Evolutionary conservation across 176 grass and related monocot genomes (phyloP).

Genomic region (Avena eriantha): DNA sequence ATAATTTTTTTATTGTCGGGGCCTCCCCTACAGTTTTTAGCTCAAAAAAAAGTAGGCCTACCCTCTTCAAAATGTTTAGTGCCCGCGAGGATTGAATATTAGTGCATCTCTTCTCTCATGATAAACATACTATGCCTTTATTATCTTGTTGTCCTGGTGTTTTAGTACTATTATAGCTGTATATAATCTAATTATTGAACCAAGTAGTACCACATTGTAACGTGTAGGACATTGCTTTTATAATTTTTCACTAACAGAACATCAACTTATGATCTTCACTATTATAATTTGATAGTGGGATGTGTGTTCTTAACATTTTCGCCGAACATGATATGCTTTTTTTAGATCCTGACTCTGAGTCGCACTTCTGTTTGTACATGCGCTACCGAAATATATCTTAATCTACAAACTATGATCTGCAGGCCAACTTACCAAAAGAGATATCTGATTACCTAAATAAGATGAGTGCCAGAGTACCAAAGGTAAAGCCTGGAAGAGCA

Average conservation of each 20-base stretch:
- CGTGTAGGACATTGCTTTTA: background rate
- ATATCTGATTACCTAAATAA: constrained; percentile 98
- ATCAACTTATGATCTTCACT: constrained; percentile 21
- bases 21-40: too few relatives aligned
- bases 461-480: constrained; percentile 92
- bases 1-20: too few relatives aligned
- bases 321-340: background rate
- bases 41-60: background rate
- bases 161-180: constrained; percentile 23
- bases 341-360: background rate
- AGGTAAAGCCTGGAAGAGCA: constrained; percentile 90
- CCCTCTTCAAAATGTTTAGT: constrained; percentile 7
- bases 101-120: constrained; percentile 10
- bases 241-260: constrained; percentile 1
- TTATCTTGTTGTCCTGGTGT: background rate
- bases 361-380: constrained; percentile 20
- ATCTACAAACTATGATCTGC: constrained; percentile 24
- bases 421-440: constrained; percentile 97
- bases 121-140: background rate
- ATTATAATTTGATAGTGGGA: constrained; percentile 20
- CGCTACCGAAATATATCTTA: constrained; percentile 34
- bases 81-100: constrained; percentile 3
- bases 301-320: constrained; percentile 11
- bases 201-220: constrained; percentile 35
- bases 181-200: constrained; percentile 16